phyloP scores from a whole-genome alignment of 176 grass and related monocot genomes.

The Eragrostis curvula region DNA sequence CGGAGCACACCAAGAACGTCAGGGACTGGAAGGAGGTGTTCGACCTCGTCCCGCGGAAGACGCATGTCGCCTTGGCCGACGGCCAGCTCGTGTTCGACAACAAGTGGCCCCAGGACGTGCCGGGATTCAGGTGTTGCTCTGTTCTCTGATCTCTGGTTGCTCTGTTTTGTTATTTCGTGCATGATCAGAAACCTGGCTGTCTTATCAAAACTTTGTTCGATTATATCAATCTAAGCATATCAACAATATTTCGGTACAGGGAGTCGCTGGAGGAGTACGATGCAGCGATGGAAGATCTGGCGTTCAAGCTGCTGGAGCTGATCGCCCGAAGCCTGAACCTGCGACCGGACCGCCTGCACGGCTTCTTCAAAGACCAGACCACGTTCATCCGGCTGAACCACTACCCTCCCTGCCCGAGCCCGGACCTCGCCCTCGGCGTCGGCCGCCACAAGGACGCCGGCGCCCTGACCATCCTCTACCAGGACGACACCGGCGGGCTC shows the following conservation, averaged over 20 bases:
- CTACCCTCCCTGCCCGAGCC: constrained; percentile 88
- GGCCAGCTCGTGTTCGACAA: constrained; percentile 57
- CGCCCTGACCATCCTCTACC: constrained; percentile 80
- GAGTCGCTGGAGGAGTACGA: constrained; percentile 64
- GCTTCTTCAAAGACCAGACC: constrained; percentile 72
- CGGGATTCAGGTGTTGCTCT: constrained; percentile 52
- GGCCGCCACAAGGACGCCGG: constrained; percentile 87
- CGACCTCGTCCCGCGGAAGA: constrained; percentile 56
- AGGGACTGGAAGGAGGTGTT: constrained; percentile 99
- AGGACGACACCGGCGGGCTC: constrained; percentile 78
- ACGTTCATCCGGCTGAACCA: constrained; percentile 81
- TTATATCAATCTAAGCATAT: no score
- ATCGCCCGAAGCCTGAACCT: constrained; percentile 73
- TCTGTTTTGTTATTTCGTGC: not conserved
- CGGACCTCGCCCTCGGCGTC: constrained; percentile 77
- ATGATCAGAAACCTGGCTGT: no score
- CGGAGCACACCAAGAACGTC: constrained; percentile 93
- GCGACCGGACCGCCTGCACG: constrained; percentile 46
- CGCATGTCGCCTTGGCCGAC: not conserved
- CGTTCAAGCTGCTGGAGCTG: constrained; percentile 73
- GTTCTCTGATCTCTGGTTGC: no score
- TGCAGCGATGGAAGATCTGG: constrained; percentile 43
- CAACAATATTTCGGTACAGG: constrained; percentile 10
- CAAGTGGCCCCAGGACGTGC: constrained; percentile 77
- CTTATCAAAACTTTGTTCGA: no score